Conservation (phyloP, 1,284 basidiomycete genomes). For the Lentinula novae-zelandiae region DNA sequence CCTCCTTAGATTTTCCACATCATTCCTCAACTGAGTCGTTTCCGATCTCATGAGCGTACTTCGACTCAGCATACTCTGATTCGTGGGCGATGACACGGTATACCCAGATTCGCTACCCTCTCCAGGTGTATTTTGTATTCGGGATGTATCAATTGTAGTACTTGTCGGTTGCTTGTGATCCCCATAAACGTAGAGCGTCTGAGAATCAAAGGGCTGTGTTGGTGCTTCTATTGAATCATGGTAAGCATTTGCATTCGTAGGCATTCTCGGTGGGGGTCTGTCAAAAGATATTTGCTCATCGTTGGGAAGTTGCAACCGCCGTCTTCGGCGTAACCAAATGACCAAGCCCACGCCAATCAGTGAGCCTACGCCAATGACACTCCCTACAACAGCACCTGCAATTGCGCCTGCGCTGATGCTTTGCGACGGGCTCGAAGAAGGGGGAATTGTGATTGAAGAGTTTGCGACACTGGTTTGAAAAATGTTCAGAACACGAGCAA, state of each 20-base stretch:
- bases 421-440: background rate
- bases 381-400: slow-evolving; percentile 11
- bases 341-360: background rate
- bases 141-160: background rate
- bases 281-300: background rate
- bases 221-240: background rate
- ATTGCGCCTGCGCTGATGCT: slow-evolving; percentile 3
- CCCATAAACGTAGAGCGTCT: background rate
- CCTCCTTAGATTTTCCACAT: slow-evolving; percentile 6
- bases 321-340: slow-evolving; percentile 1
- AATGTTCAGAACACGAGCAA: background rate
- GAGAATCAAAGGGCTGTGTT: background rate
- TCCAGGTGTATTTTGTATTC: background rate
- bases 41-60: background rate
- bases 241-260: background rate
- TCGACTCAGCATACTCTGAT: background rate
- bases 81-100: background rate
- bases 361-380: background rate
- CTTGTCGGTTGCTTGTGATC: background rate
- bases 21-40: slow-evolving; percentile 2
- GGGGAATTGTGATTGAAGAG: background rate
- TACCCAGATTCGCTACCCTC: background rate
- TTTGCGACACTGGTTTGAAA: background rate
- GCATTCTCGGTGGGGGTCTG: background rate
- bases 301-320: background rate